Evolutionary conservation across 495 filamentous ascomycete genomes (phyloP), one percentile per base, ranked within the genome.

Genomic region (Sordaria brevicollis): DNA sequence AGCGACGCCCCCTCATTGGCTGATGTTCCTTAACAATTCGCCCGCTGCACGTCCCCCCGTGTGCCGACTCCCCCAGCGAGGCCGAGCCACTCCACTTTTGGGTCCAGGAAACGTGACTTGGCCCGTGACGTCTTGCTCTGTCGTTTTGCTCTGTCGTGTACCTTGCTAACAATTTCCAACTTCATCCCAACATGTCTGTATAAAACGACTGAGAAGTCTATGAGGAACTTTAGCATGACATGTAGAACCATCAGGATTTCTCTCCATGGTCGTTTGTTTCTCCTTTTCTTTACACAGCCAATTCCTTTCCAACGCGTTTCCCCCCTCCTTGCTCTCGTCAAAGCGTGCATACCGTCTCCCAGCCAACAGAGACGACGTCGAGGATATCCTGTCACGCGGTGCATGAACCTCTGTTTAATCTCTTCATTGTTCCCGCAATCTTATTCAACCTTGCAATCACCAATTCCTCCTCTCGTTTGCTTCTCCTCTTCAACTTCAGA

Each of bases 111-210:
- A 76, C 77, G 76, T 79, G 77, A 77, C 72, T 65, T 17, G 17
- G 15, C 74, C 33, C 77, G 76, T 77, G 76, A 79, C 69, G 67
- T 66, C 25, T 10, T n/a, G n/a, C n/a, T n/a, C n/a, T n/a, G n/a
- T n/a, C n/a, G n/a, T n/a, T n/a, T n/a, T n/a, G n/a, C n/a, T n/a
- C 10, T 31, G 49, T 1, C 1, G 11, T 15, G 49, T 62, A 62
- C 21, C 49, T 31, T 13, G 25, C 25, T 62, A 62, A 62, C 49
- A 62, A 57, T 57, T 57, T 15, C 21, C 9, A 11, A 29, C 21
- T 25, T 54, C 21, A 43, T 5, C n/a, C 21, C 8, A 9, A 9
- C 17, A 0, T 38, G 4, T 15, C 13, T 17, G 13, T 0, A 17
- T 15, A n/a, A n/a, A n/a, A 38, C 37, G 1, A 15, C 10, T 17